Evolutionary conservation across 2,329 filamentous ascomycete genomes (phyloP).

Genomic region (Chrysosporium keratinophilum): DNA sequence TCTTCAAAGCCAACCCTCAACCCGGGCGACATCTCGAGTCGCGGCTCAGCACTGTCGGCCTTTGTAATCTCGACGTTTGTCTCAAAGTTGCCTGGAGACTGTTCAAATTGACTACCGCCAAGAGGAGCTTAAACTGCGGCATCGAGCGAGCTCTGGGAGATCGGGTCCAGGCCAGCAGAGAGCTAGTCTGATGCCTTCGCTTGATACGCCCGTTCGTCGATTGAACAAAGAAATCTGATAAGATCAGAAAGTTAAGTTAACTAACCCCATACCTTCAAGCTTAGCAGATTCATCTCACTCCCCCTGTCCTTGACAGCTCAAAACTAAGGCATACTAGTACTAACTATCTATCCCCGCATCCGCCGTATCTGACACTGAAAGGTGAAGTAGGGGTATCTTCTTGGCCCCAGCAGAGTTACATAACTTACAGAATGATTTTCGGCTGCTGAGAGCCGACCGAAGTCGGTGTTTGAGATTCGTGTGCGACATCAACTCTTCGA

Average conservation of each 20-base stretch:
- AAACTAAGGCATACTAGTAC: neutral
- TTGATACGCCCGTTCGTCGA: neutral
- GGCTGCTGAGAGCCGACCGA: neutral
- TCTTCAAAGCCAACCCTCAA: no score
- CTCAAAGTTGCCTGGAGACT: no score
- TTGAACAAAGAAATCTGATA: constrained; percentile 7
- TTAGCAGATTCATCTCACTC: neutral
- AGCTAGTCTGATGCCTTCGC: no score
- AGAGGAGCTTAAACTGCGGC: neutral
- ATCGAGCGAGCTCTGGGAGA: neutral
- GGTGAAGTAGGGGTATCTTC: no score
- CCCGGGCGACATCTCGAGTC: no score
- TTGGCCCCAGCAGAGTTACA: no score
- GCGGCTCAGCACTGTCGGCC: no score
- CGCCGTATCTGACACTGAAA: no score
- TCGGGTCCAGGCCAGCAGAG: neutral
- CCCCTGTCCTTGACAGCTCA: neutral
- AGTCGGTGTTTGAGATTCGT: neutral
- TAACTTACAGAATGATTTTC: no score
- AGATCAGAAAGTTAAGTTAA: neutral
- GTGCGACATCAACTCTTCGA: neutral
- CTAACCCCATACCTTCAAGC: neutral
- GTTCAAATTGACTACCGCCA: no score
- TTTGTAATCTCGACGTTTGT: no score
- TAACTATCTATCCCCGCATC: neutral